These are phyloP conservation scores for Penicillium griseofulvum DNA, from an alignment of 2,329 filamentous ascomycete genomes.

Conservation along the genomic window DNA sequence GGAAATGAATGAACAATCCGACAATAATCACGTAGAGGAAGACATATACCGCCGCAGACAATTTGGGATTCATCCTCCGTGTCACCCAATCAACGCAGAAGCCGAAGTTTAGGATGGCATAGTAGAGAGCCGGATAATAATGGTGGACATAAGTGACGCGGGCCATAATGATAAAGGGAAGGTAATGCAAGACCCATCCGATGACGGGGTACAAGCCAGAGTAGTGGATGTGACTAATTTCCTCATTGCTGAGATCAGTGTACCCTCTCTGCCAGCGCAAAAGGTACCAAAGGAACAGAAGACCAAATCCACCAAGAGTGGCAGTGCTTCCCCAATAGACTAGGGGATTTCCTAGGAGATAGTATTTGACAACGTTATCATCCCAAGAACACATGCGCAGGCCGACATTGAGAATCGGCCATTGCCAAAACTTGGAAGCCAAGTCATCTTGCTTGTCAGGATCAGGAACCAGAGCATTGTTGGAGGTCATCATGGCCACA, in stretches of 20 bases:
- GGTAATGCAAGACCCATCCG: slow-evolving; percentile 94
- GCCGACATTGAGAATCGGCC: slow-evolving; percentile 92
- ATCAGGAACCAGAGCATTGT: slow-evolving; percentile 95
- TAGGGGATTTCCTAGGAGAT: slow-evolving; percentile 91
- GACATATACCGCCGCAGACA: slow-evolving; percentile 69
- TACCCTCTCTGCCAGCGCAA: slow-evolving; percentile 96
- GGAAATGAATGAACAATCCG: slow-evolving; percentile 83
- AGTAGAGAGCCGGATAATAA: slow-evolving; percentile 98
- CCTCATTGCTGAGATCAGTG: slow-evolving; percentile 70
- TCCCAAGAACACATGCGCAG: slow-evolving; percentile 99
- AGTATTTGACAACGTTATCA: slow-evolving; percentile 94
- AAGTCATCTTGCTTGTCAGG: slow-evolving; percentile 99
- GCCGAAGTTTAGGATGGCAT: slow-evolving; percentile 84
- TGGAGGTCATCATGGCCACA: slow-evolving; percentile 99
- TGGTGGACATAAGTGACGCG: slow-evolving; percentile 99
- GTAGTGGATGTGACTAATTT: slow-evolving; percentile 95
- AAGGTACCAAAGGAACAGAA: slow-evolving; percentile 78
- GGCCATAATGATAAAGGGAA: slow-evolving; percentile 95
- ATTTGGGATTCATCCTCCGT: slow-evolving; percentile 60
- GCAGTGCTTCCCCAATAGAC: slow-evolving; percentile 94
- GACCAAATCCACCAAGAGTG: slow-evolving; percentile 68
- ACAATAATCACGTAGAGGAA: slow-evolving; percentile 71
- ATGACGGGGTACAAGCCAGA: slow-evolving; percentile 84
- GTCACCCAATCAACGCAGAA: slow-evolving; percentile 86
- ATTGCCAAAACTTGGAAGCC: slow-evolving; percentile 96